Percentiles rank a stretch among this genome's conserved stretches.
Evolutionary conservation across 2,329 filamentous ascomycete genomes (phyloP).

Genomic region (Cryphonectria parasitica): DNA sequence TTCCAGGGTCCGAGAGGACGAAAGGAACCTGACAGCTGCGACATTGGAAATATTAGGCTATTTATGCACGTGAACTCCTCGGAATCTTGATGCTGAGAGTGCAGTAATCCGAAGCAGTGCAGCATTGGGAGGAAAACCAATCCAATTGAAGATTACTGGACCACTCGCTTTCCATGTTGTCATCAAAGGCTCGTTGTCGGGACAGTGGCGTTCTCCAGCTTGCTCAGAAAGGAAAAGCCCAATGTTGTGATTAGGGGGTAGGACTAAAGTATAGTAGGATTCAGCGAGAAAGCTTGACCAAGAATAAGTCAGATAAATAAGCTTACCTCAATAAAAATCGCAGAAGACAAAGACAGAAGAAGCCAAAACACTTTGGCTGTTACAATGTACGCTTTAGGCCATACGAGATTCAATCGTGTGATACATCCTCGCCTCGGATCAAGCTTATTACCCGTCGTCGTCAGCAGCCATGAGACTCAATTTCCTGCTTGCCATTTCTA

Average conservation of each 20-base stretch:
- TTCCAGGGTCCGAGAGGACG: background rate
- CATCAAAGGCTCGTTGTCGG: background rate
- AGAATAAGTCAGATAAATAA: too few species aligned
- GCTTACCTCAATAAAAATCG: too few species aligned
- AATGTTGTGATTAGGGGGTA: background rate
- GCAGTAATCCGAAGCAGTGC: background rate
- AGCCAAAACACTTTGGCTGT: too few species aligned
- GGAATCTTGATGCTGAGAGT: background rate
- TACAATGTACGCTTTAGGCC: too few species aligned
- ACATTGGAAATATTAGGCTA: background rate
- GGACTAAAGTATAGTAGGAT: too few species aligned
- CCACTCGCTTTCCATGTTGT: background rate
- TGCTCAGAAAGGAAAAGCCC: background rate
- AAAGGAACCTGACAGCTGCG: background rate
- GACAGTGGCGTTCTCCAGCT: background rate
- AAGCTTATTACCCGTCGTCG: too few species aligned
- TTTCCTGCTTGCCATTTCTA: too few species aligned
- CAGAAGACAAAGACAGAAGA: too few species aligned
- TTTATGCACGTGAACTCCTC: background rate
- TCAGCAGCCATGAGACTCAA: too few species aligned
- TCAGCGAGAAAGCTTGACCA: too few species aligned
- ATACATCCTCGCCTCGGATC: too few species aligned
- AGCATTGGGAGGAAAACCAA: background rate
- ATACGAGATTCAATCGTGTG: too few species aligned
- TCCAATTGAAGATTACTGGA: background rate